Percentiles rank a stretch among this genome's conserved stretches.
Conservation (phyloP, 2,329 filamentous ascomycete genomes). For the Aspergillus arachidicola region DNA sequence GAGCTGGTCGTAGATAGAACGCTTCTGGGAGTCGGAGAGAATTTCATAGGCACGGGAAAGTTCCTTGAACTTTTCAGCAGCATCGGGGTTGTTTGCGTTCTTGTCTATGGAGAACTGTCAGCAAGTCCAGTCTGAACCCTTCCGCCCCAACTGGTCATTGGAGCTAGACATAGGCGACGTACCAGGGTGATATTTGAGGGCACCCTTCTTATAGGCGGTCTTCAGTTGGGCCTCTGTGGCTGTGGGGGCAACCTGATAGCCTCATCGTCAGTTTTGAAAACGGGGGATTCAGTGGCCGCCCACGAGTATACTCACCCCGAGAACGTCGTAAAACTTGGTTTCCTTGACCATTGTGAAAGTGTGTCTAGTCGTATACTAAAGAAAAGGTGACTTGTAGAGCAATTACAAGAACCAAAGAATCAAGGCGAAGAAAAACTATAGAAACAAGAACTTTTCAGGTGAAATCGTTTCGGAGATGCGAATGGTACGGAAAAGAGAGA, state of each 20-base stretch:
- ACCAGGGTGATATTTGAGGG: conserved; percentile 86
- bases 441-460: conserved; percentile 24
- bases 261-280: conserved; percentile 27
- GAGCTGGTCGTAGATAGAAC: conserved; percentile 92
- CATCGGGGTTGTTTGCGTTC: conserved; percentile 89
- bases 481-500: conserved; percentile 14
- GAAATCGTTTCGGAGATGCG: conserved; percentile 5
- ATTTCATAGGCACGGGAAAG: conserved; percentile 94
- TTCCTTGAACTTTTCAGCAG: conserved; percentile 98
- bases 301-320: conserved; percentile 45
- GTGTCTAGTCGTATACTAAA: conserved; percentile 22
- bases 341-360: conserved; percentile 53
- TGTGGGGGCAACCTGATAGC: conserved; percentile 69
- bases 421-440: conserved; percentile 9
- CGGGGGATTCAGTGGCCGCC: neutral
- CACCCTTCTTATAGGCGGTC: conserved; percentile 92
- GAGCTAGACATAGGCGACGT: conserved; percentile 51
- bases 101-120: conserved; percentile 66
- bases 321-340: conserved; percentile 51
- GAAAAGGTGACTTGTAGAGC: conserved; percentile 12
- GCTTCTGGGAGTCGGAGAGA: conserved; percentile 89
- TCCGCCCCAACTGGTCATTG: neutral
- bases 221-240: conserved; percentile 86
- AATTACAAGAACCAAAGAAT: neutral
- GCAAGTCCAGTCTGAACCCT: neutral